A percentile compares a stretch with the other conserved stretches of the same genome.
phyloP scores from a whole-genome alignment of 345 rosid genomes.

The Brassica nigra region DNA sequence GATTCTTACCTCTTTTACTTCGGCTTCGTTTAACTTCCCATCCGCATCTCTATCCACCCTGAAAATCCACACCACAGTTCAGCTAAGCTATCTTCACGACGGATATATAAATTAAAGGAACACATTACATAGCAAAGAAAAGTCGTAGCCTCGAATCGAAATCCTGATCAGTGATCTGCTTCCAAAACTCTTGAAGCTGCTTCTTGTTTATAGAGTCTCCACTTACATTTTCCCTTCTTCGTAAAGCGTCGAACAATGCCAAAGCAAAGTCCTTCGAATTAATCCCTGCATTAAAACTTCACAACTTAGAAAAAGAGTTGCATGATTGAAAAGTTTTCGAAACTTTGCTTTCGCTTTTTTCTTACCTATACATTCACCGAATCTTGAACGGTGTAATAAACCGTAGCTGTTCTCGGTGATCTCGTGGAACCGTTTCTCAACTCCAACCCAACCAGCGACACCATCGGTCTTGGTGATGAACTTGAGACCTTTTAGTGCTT shows the following conservation, averaged over 20 bases:
- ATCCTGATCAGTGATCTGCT: slow-evolving; percentile 68
- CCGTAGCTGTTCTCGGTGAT: slow-evolving; percentile 50
- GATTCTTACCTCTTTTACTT: slow-evolving; percentile 59
- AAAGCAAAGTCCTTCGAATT: slow-evolving; percentile 65
- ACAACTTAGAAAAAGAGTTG: not conserved
- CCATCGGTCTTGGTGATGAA: slow-evolving; percentile 71
- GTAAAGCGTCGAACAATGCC: slow-evolving; percentile 67
- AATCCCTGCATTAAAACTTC: slow-evolving; percentile 50
- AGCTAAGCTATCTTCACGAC: not conserved
- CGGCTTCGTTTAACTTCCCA: slow-evolving; percentile 69
- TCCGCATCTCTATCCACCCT: slow-evolving; percentile 85
- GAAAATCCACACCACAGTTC: slow-evolving; percentile 15
- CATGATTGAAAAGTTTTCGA: not conserved
- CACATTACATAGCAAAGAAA: slow-evolving; percentile 70
- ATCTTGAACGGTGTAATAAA: slow-evolving; percentile 51
- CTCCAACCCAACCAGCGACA: slow-evolving; percentile 62
- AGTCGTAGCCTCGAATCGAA: slow-evolving; percentile 75
- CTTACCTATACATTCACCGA: slow-evolving; percentile 74
- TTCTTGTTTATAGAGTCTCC: slow-evolving; percentile 52
- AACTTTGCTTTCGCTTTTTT: not conserved
- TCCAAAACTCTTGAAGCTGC: slow-evolving; percentile 64
- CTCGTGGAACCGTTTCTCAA: slow-evolving; percentile 59
- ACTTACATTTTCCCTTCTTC: slow-evolving; percentile 47
- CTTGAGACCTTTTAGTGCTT: slow-evolving; percentile 66
- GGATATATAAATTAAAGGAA: not conserved